Conservation (phyloP, 164 flowering plant genomes). For the Dillenia suffruticosa region DNA sequence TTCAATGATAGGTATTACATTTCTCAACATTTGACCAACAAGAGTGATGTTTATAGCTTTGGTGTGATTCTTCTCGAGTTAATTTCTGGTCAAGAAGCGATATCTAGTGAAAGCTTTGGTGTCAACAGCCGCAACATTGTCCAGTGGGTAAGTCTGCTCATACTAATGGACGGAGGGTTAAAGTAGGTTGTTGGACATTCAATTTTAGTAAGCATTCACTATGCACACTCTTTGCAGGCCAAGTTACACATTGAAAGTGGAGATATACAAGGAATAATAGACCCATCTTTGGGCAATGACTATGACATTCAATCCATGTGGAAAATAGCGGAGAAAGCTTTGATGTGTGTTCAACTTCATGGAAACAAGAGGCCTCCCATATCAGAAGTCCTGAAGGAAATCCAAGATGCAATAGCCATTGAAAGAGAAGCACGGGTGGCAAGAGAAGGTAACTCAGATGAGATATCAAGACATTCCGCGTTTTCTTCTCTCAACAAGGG, state of each 20-base stretch:
- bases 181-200: too few relatives aligned
- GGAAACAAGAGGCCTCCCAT: conserved; percentile 88
- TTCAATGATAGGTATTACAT: conserved; percentile 69
- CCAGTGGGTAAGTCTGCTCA: conserved; percentile 72
- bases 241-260: conserved; percentile 86
- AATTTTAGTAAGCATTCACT: too few relatives aligned
- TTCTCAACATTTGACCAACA: conserved; percentile 93
- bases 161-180: too few relatives aligned
- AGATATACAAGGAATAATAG: conserved; percentile 88
- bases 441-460: conserved; percentile 58
- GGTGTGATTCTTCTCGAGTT: conserved; percentile 97
- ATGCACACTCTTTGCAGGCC: conserved; percentile 44
- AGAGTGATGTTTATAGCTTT: conserved; percentile 95
- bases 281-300: conserved; percentile 49
- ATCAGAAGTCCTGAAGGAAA: conserved; percentile 96
- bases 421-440: conserved; percentile 49
- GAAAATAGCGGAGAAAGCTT: conserved; percentile 96
- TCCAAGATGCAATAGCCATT: conserved; percentile 83
- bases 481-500: conserved; percentile 62
- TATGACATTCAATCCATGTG: conserved; percentile 91
- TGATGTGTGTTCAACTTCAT: conserved; percentile 87
- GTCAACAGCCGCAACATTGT: conserved; percentile 87
- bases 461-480: conserved; percentile 49
- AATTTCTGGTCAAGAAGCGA: conserved; percentile 93
- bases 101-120: conserved; percentile 92